Conservation (phyloP, 306 rosid species). For the Malus sylvestris region DNA sequence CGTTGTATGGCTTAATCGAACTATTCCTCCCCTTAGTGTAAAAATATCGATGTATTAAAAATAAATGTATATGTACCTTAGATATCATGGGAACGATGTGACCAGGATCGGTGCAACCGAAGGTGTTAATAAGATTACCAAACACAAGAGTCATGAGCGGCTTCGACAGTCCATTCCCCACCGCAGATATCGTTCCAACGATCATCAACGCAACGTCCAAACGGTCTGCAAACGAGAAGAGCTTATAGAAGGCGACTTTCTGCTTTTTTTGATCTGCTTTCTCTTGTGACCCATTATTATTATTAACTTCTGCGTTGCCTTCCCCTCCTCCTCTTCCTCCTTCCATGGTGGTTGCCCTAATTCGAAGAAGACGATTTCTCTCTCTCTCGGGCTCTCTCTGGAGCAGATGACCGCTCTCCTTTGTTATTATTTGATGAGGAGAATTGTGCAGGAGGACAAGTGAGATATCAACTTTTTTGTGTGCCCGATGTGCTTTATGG, state of each 20-base stretch:
- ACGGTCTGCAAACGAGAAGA: constrained; percentile 62
- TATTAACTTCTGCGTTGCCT: not conserved
- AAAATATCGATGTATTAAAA: too few species aligned
- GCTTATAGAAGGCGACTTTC: constrained; percentile 47
- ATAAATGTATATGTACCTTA: constrained; percentile 24
- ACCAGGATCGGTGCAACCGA: constrained; percentile 35
- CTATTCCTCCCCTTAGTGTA: too few species aligned
- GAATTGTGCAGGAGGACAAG: too few species aligned
- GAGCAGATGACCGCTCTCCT: not conserved
- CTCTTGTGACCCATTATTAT: not conserved
- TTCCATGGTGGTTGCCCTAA: not conserved
- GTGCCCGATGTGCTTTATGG: too few species aligned
- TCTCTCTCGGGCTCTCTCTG: not conserved
- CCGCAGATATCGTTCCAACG: constrained; percentile 44
- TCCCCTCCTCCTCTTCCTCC: not conserved
- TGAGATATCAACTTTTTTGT: too few species aligned
- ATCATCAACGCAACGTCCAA: constrained; percentile 46
- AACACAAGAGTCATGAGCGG: constrained; percentile 68
- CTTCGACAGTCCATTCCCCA: constrained; percentile 49
- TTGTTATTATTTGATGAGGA: not conserved
- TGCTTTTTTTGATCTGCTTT: constrained; percentile 3
- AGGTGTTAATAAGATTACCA: constrained; percentile 50
- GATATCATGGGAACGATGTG: constrained; percentile 34
- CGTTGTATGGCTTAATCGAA: too few species aligned
- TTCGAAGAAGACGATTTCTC: not conserved